These are phyloP conservation scores for Dendrothele bispora DNA, from an alignment of 768 basidiomycete species.

Conservation along the genomic window DNA sequence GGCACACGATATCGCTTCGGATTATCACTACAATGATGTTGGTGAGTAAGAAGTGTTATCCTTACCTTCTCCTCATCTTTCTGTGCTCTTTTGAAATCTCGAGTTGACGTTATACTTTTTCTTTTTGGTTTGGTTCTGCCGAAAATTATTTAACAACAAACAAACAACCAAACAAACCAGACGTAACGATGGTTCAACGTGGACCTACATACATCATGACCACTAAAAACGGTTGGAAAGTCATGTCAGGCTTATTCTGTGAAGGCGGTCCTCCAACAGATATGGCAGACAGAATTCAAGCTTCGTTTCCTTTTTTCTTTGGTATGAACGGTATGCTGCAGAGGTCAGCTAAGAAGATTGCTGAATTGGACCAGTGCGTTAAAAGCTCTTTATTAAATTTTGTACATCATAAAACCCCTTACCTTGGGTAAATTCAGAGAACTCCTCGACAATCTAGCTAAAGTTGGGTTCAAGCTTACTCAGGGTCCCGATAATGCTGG, in stretches of 20 bases:
- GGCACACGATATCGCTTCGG: slow-evolving; percentile 47
- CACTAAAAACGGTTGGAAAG: slow-evolving; percentile 34
- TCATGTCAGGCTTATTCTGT: slow-evolving; percentile 27
- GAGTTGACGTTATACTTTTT: slow-evolving; percentile 31
- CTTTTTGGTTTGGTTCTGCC: too few species aligned
- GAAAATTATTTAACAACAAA: too few species aligned
- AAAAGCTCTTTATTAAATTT: not conserved
- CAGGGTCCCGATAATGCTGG: slow-evolving; percentile 43
- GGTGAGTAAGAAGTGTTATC: slow-evolving; percentile 18
- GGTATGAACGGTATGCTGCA: slow-evolving; percentile 17
- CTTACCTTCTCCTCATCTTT: too few species aligned
- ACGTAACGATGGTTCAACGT: slow-evolving; percentile 50
- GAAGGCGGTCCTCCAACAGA: slow-evolving; percentile 49
- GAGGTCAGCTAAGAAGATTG: slow-evolving; percentile 35
- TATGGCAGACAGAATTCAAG: slow-evolving; percentile 48
- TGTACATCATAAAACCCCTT: not conserved
- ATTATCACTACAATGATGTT: slow-evolving; percentile 36
- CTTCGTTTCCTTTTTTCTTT: slow-evolving; percentile 41
- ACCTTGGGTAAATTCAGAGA: slow-evolving; percentile 27
- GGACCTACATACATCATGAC: slow-evolving; percentile 54
- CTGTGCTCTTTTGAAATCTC: not conserved
- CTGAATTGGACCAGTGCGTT: slow-evolving; percentile 41
- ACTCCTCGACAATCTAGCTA: slow-evolving; percentile 44
- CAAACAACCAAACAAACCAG: too few species aligned
- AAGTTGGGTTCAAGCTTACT: slow-evolving; percentile 45